Evolutionary conservation across 164 flowering plant genomes (phyloP).

Genomic region (Berberis thunbergii): DNA sequence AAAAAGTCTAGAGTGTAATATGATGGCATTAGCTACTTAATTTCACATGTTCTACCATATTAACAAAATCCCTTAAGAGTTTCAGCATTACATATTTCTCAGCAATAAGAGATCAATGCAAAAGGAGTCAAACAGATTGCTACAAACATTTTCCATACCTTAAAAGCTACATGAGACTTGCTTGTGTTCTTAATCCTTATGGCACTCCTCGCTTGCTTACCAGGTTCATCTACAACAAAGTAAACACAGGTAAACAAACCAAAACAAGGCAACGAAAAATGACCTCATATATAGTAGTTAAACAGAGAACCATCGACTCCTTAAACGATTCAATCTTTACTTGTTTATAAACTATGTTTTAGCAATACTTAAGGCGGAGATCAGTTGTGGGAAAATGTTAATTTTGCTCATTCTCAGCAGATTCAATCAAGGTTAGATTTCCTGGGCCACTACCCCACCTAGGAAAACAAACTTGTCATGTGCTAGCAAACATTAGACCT

Average conservation of each 20-base stretch:
- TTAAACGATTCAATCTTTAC: no score
- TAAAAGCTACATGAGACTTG: slow-evolving; percentile 87
- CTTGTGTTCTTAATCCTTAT: slow-evolving; percentile 74
- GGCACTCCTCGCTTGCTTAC: slow-evolving; percentile 85
- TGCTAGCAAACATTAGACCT: no score
- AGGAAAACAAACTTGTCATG: no score
- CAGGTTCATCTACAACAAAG: slow-evolving; percentile 72
- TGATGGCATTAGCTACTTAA: background rate
- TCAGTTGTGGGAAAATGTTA: no score
- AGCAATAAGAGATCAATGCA: background rate
- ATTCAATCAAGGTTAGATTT: no score
- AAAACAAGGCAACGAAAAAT: background rate
- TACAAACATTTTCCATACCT: slow-evolving; percentile 33
- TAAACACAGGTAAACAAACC: slow-evolving; percentile 8
- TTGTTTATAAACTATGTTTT: no score
- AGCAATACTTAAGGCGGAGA: no score
- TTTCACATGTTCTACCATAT: background rate
- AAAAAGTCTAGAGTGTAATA: no score
- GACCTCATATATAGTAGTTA: background rate
- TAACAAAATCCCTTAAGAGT: no score
- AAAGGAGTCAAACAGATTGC: background rate
- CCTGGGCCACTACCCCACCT: no score
- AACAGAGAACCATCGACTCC: no score
- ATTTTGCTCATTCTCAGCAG: no score
- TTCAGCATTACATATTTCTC: background rate